phyloP scores from a whole-genome alignment of 179 eudicot genomes.

The Beta corolliflora region DNA sequence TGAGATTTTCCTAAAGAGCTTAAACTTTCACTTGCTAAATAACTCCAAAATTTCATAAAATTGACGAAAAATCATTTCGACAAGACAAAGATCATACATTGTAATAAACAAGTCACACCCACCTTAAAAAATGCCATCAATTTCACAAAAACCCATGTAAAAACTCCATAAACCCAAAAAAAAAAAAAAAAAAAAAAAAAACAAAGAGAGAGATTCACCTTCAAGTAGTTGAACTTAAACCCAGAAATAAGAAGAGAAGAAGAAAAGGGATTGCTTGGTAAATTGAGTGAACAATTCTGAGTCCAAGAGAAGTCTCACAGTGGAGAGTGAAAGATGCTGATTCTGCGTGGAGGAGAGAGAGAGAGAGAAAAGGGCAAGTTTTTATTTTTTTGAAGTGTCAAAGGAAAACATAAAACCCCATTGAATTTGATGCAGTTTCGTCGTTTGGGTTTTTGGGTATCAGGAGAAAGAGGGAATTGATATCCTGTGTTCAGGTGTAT shows the following conservation, averaged over 20 bases:
- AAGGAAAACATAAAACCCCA: slow-evolving; percentile 10
- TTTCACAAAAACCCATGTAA: not conserved
- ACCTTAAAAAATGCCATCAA: not conserved
- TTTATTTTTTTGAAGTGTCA: not conserved
- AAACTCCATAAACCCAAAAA: not conserved
- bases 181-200: too few relatives aligned
- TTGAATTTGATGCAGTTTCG: slow-evolving; percentile 1
- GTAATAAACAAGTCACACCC: not conserved
- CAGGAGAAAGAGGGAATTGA: not conserved
- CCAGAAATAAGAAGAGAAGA: not conserved
- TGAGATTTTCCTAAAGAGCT: too few relatives aligned
- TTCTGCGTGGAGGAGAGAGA: slow-evolving; percentile 23
- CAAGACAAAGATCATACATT: not conserved
- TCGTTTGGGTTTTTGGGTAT: slow-evolving; percentile 9
- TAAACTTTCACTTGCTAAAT: too few relatives aligned
- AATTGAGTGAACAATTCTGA: too few relatives aligned
- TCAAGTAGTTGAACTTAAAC: not conserved
- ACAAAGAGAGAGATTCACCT: too few relatives aligned
- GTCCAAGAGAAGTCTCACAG: not conserved
- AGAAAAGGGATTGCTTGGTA: not conserved
- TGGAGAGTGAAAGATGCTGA: slow-evolving; percentile 22
- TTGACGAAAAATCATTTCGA: not conserved
- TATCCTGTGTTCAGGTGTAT: not conserved
- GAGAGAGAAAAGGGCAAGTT: not conserved
- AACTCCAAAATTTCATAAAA: not conserved